These are phyloP conservation scores for Penicillium oxalicum DNA, from an alignment of 2,329 filamentous ascomycete genomes.

Conservation along the genomic window DNA sequence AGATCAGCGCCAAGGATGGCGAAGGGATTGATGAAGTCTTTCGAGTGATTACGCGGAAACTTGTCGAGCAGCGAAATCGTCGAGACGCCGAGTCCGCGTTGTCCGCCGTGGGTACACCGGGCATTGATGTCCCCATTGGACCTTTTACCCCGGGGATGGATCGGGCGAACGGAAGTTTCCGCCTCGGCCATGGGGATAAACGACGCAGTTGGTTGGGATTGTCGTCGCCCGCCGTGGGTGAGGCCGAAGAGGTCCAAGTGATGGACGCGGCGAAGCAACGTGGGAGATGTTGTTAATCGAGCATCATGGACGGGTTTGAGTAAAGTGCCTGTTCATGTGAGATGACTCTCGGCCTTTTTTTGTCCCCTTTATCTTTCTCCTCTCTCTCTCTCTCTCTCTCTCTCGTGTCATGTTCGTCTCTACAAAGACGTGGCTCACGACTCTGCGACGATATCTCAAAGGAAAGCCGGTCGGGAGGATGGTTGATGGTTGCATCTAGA, in stretches of 20 bases:
- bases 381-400: neutral
- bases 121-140: conserved; percentile 29
- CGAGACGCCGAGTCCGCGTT: conserved; percentile 45
- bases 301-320: too few species aligned
- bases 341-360: too few species aligned
- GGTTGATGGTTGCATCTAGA: neutral
- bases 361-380: too few species aligned
- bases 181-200: conserved; percentile 55
- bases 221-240: conserved; percentile 43
- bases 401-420: neutral
- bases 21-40: conserved; percentile 98
- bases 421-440: too few species aligned
- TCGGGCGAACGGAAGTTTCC: conserved; percentile 53
- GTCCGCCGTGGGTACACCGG: conserved; percentile 44
- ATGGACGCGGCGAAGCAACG: conserved; percentile 30
- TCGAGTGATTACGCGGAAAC: conserved; percentile 77
- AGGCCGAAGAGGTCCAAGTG: conserved; percentile 25
- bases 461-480: neutral
- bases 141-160: conserved; percentile 46
- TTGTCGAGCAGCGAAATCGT: conserved; percentile 63
- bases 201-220: conserved; percentile 62
- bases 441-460: neutral
- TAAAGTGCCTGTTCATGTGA: too few species aligned
- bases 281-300: conserved; percentile 39
- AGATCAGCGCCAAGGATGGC: conserved; percentile 88